Conservation (phyloP, 306 rosid genomes). For the Cicer cuneatum region DNA sequence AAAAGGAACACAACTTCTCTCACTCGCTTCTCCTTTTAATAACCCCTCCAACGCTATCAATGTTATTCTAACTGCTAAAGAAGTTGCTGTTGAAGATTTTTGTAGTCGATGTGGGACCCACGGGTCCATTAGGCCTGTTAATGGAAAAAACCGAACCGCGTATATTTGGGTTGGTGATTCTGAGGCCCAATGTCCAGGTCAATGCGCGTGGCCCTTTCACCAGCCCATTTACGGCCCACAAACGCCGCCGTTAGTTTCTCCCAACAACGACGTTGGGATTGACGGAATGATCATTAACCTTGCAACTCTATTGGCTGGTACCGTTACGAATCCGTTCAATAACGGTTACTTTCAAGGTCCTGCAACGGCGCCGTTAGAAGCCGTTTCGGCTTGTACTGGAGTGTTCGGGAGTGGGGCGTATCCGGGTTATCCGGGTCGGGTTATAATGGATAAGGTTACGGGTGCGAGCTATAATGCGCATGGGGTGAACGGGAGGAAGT, state of each 20-base stretch:
- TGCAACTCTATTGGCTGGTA: constrained; percentile 84
- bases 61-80: constrained; percentile 74
- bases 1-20: constrained; percentile 47
- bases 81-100: constrained; percentile 77
- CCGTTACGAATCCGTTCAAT: constrained; percentile 86
- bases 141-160: constrained; percentile 50
- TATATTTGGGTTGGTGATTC: constrained; percentile 91
- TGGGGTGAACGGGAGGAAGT: constrained; percentile 76
- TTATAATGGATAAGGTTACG: constrained; percentile 52
- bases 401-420: constrained; percentile 78
- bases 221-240: constrained; percentile 94
- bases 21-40: constrained; percentile 51
- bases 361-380: constrained; percentile 79
- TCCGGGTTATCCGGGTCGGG: constrained; percentile 84
- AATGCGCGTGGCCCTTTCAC: constrained; percentile 97
- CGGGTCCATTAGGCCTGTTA: constrained; percentile 44
- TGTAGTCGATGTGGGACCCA: constrained; percentile 89
- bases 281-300: constrained; percentile 88
- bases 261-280: constrained; percentile 89
- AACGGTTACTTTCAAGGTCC: constrained; percentile 89
- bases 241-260: constrained; percentile 77
- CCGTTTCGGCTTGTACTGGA: constrained; percentile 84
- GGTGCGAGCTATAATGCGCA: constrained; percentile 87
- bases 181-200: constrained; percentile 84
- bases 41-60: constrained; percentile 5